Evolutionary conservation across 192 early-diverging fungal genomes (phyloP).

Genomic region (Pecoramyces ruminantium): DNA sequence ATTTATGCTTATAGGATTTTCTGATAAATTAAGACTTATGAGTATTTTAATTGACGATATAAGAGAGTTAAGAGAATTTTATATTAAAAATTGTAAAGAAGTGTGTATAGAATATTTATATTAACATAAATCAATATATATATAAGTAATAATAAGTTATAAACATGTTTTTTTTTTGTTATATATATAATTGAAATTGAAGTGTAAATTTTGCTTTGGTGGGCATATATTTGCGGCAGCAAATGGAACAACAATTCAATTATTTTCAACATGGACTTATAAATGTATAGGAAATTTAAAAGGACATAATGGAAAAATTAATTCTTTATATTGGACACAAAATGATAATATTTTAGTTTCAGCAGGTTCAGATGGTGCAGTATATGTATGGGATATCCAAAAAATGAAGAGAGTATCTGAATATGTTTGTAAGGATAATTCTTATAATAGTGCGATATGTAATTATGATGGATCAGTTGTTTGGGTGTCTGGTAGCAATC

Average conservation of each 20-base stretch:
- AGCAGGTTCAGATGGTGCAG: conserved; percentile 25
- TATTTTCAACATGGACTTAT: conserved; percentile 35
- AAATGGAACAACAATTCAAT: conserved; percentile 21
- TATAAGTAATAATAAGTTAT: no score
- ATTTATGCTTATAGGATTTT: conserved; percentile 34
- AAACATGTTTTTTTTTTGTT: no score
- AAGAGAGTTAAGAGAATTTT: conserved; percentile 24
- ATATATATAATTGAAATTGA: no score
- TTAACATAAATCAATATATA: no score
- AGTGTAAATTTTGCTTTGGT: conserved; percentile 3
- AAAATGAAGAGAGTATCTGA: conserved; percentile 16
- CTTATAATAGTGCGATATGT: not conserved
- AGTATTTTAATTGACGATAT: conserved; percentile 40
- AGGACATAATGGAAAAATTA: conserved; percentile 27
- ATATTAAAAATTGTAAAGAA: conserved; percentile 25
- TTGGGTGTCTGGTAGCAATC: not conserved
- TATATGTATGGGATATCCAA: conserved; percentile 25
- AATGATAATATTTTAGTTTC: conserved; percentile 29
- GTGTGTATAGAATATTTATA: conserved; percentile 8
- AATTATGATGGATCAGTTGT: not conserved
- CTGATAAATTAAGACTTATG: conserved; percentile 28
- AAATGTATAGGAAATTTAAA: conserved; percentile 15
- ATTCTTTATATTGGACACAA: conserved; percentile 24
- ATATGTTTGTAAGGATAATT: not conserved
- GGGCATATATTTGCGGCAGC: conserved; percentile 33